Conservation (phyloP, 1,139 yeast genomes). For the Sugiyamaella pinicola region DNA sequence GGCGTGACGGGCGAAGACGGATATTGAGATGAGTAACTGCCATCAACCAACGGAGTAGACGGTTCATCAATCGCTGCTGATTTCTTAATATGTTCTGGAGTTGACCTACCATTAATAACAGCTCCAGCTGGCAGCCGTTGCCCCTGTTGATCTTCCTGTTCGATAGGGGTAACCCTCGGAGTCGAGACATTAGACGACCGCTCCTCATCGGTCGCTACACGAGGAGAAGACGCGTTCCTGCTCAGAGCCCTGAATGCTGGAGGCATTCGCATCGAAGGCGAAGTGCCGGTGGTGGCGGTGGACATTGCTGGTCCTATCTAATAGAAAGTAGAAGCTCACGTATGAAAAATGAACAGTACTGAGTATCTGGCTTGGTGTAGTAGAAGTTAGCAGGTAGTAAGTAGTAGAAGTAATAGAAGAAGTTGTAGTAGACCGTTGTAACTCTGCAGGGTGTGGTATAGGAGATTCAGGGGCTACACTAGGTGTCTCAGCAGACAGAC, state of each 20-base stretch:
- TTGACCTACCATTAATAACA: too few relatives aligned
- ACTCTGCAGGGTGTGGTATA: background rate
- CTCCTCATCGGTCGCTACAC: too few relatives aligned
- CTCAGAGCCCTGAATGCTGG: constrained; percentile 20
- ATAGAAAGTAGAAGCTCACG: background rate
- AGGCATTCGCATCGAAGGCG: constrained; percentile 22
- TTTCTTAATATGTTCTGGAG: too few relatives aligned
- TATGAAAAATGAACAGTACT: background rate
- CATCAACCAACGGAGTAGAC: background rate
- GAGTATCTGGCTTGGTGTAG: background rate
- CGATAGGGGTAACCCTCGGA: background rate
- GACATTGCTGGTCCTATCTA: background rate
- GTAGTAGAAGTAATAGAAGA: too few relatives aligned
- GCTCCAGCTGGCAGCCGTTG: too few relatives aligned
- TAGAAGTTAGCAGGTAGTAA: background rate
- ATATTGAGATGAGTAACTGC: background rate
- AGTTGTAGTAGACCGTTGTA: too few relatives aligned
- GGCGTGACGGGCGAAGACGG: constrained; percentile 2
- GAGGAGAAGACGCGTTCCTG: background rate
- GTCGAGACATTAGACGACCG: too few relatives aligned
- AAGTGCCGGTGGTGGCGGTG: constrained; percentile 6
- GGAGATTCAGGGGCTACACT: background rate
- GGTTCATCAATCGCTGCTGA: background rate
- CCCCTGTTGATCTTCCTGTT: background rate
- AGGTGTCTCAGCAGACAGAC: background rate